These are phyloP conservation scores for Cytospora piceicola DNA, from an alignment of 2,329 filamentous ascomycete species.

Conservation along the genomic window DNA sequence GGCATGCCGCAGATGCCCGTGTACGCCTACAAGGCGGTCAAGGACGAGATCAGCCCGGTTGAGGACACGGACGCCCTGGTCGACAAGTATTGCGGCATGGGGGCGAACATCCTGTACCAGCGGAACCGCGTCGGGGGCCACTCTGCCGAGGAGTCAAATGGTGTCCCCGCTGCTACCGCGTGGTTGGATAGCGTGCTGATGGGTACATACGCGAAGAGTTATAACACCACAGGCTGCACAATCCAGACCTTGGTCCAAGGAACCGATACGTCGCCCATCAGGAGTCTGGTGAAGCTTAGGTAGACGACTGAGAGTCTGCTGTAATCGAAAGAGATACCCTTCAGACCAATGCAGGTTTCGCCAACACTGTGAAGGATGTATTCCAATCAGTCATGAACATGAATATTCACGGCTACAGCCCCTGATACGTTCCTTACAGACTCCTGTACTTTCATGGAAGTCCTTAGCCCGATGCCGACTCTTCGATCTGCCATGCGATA, in stretches of 20 bases:
- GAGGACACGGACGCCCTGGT: slow-evolving; percentile 47
- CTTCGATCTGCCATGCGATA: no score
- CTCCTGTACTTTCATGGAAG: no score
- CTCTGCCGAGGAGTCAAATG: slow-evolving; percentile 38
- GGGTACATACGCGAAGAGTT: slow-evolving; percentile 24
- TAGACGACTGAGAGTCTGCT: background rate
- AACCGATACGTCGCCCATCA: background rate
- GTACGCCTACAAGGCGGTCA: slow-evolving; percentile 51
- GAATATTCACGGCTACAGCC: no score
- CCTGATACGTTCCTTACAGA: no score
- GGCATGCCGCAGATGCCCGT: slow-evolving; percentile 50
- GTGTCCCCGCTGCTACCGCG: slow-evolving; percentile 32
- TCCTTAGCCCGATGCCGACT: no score
- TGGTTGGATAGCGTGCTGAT: slow-evolving; percentile 34
- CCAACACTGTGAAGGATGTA: no score
- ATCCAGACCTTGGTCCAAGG: slow-evolving; percentile 29
- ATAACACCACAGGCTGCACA: slow-evolving; percentile 30
- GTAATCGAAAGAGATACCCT: background rate
- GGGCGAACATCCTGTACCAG: slow-evolving; percentile 49
- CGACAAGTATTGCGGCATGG: slow-evolving; percentile 44
- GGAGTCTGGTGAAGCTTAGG: background rate
- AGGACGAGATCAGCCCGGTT: slow-evolving; percentile 48
- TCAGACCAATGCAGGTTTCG: no score
- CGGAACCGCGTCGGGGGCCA: slow-evolving; percentile 49
- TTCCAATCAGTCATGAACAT: no score